A percentile compares a stretch with the other conserved stretches of the same genome.
phyloP scores from a whole-genome alignment of 352 stramenopile genomes.

The Pythium utonaiense region DNA sequence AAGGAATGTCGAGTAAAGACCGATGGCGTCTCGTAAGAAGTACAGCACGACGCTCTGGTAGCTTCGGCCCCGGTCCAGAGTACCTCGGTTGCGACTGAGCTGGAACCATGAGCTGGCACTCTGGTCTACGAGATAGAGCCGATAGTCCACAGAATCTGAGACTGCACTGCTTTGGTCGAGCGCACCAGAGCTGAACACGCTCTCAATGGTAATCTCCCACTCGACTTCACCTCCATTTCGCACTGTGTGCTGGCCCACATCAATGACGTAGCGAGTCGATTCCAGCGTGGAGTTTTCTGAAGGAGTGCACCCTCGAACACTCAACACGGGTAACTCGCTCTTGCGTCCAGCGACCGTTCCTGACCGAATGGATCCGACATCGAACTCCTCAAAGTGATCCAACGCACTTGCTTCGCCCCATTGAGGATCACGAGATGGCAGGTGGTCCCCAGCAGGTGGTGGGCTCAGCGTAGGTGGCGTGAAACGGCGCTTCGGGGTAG shows the following conservation, averaged over 20 bases:
- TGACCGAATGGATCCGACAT: conserved; percentile 62
- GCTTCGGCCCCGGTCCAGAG: conserved; percentile 58
- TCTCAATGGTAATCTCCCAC: conserved; percentile 88
- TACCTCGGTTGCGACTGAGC: conserved; percentile 75
- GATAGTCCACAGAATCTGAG: conserved; percentile 72
- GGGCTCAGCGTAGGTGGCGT: conserved; percentile 22
- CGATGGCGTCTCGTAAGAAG: conserved; percentile 75
- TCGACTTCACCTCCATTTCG: conserved; percentile 84
- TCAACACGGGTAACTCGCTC: conserved; percentile 56
- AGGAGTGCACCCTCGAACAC: conserved; percentile 76
- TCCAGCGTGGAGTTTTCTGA: conserved; percentile 80
- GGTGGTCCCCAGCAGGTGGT: conserved; percentile 15
- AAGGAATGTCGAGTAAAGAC: conserved; percentile 84
- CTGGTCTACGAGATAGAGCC: conserved; percentile 66
- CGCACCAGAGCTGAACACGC: conserved; percentile 41
- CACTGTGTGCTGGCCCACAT: conserved; percentile 85
- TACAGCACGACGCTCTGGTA: conserved; percentile 86
- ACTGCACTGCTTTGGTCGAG: conserved; percentile 24
- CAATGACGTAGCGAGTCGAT: conserved; percentile 81
- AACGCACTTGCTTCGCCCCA: conserved; percentile 43
- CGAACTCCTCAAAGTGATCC: conserved; percentile 77
- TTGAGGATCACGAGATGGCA: conserved; percentile 28
- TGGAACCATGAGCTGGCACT: conserved; percentile 78
- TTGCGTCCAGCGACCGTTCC: conserved; percentile 28
- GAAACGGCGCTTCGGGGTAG: conserved; percentile 44